These are phyloP conservation scores for Taiozyma sp. DNA, from an alignment of 1,139 yeast species.

Conservation along the genomic window DNA sequence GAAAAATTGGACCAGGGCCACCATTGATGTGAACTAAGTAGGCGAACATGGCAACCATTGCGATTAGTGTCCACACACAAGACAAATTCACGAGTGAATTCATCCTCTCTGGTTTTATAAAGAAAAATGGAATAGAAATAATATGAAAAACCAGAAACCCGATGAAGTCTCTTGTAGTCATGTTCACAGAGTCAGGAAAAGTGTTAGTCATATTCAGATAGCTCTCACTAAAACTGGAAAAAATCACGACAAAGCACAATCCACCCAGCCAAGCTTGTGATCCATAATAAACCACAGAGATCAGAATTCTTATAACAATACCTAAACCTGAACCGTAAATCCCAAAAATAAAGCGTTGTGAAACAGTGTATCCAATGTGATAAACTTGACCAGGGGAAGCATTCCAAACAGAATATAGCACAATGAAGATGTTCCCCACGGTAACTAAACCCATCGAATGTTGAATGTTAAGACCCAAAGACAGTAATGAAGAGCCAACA, in stretches of 20 bases:
- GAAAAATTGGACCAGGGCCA: constrained; percentile 28
- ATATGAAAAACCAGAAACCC: constrained; percentile 30
- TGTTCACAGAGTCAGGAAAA: constrained; percentile 28
- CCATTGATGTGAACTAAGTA: constrained; percentile 25
- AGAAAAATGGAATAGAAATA: constrained; percentile 23
- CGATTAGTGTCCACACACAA: constrained; percentile 27
- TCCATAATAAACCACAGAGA: constrained; percentile 32
- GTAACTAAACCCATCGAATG: constrained; percentile 33
- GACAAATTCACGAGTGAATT: constrained; percentile 25
- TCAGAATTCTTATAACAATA: constrained; percentile 30
- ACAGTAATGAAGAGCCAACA: constrained; percentile 27
- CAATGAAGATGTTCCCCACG: constrained; percentile 27
- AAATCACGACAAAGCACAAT: constrained; percentile 28
- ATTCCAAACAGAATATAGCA: constrained; percentile 23
- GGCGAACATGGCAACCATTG: constrained; percentile 28
- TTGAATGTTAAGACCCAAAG: constrained; percentile 28
- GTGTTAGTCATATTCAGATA: constrained; percentile 32
- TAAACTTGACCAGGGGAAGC: constrained; percentile 27
- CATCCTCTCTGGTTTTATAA: constrained; percentile 26
- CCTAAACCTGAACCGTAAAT: constrained; percentile 32
- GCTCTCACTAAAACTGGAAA: constrained; percentile 26
- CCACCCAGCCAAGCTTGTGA: constrained; percentile 34
- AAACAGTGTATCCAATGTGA: constrained; percentile 29
- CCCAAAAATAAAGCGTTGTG: constrained; percentile 29
- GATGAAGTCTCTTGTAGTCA: constrained; percentile 31